Evolutionary conservation across 164 flowering plant genomes (phyloP), one percentile per base, ranked within the genome.

Genomic region (Berberis vulgaris): DNA sequence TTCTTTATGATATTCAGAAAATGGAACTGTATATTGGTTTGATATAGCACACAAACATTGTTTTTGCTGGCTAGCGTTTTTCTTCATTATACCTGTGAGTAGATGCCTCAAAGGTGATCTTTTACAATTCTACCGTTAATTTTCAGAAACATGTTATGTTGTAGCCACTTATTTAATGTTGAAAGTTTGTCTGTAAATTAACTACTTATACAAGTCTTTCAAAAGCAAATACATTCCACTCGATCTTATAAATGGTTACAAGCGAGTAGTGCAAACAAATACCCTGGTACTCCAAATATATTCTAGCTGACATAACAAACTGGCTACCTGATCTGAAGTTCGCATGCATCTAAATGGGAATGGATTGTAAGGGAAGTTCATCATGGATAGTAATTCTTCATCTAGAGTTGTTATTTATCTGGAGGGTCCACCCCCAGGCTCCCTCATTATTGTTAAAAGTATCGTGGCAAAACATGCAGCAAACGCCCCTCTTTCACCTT

Each of bases 341-440:
- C 71, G 72, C 93, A 91, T 83, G 99, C 91, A 63, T 76, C 97
- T 49, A 93, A 86, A 69, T 86, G 85, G 77, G 85, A 85, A 54
- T 94, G 99, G 99, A 69, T 70, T 94, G 78, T 82, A 83, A 61
- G 99, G 99, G 38, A 89, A 87, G 67, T 91, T 94, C 70, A 87
- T 94, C 56, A 65, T 94, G 41, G 87, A 94, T 80, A 83, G 79
- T n/a, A n/a, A n/a, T 67, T 66, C 80, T 13, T 88, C 91, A 26
- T 79, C 85, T 49, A 84, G 57, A 67, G 96, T 78, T 3, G 82
- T 94, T 7, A 66, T 94, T 41, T 94, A 79, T 66, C 42, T 94
- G 0, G 99, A 94, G 83, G 99, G 99, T 13, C 97, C 99, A 46
- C 88, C 99, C 56, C 67, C 93, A 8, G 97, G 97, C 38, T 82